Evolutionary conservation across 495 filamentous ascomycete genomes (phyloP), one percentile per base, ranked within the genome.

Genomic region (Lophiostoma macrostomum): DNA sequence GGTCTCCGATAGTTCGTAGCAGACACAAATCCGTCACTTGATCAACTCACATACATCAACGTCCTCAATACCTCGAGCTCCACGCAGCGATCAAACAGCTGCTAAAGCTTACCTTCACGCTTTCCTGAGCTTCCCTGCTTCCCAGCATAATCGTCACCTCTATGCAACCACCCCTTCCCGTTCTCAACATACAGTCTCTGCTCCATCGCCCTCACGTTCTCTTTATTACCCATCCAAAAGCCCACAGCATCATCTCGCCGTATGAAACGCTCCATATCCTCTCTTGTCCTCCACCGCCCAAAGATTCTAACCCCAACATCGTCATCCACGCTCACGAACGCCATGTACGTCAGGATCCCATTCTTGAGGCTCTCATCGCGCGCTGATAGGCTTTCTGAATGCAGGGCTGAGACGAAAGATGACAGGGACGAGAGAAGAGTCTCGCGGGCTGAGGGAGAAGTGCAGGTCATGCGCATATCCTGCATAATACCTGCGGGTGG

Each of bases 101-200:
- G n/a, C n/a, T n/a, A n/a, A n/a, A n/a, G n/a, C n/a, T n/a, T n/a
- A n/a, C n/a, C n/a, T n/a, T n/a, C n/a, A n/a, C n/a, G n/a, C n/a
- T n/a, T n/a, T n/a, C n/a, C n/a, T n/a, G n/a, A n/a, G n/a, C n/a
- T n/a, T n/a, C 29, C 18, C 4, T 4, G 18, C 22, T 55, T 25
- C 19, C 41, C 41, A 3, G 42, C 52, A 31, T 35, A 50, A 28
- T 32, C 44, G 16, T 23, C 34, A 16, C 39, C 58, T 20, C 60
- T 24, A 56, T 65, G 54, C 43, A 65, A 47, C 62, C 62, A 65
- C 13, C 59, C 62, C 23, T 62, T 60, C 22, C 58, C 62, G 50
- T 65, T 65, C 13, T 42, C 49, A 25, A 59, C n/a, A 38, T 56
- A 65, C 4, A 37, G 42, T 25, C 59, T 58, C 20, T 51, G 40